Conservation (phyloP, 345 rosid species). For the Pseudoturritis turrita region DNA sequence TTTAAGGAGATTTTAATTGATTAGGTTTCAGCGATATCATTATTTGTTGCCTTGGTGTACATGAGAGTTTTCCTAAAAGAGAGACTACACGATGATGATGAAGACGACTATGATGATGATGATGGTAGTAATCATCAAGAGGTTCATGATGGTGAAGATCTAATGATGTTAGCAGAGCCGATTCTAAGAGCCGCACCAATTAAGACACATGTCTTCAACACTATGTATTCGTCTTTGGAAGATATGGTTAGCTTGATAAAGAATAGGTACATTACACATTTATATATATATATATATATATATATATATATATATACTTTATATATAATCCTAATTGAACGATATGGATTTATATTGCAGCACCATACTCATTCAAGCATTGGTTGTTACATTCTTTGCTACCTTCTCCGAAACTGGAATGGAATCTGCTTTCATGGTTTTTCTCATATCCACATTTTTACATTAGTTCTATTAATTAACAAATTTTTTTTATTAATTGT, state of each 20-base stretch:
- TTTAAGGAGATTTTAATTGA: background rate
- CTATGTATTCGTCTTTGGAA: conserved; percentile 46
- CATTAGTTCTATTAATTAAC: background rate
- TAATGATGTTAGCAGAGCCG: conserved; percentile 35
- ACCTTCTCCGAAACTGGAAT: conserved; percentile 58
- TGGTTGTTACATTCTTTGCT: conserved; percentile 64
- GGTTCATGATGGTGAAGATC: background rate
- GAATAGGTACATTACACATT: conserved; percentile 40
- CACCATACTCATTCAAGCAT: conserved; percentile 55
- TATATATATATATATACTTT: background rate
- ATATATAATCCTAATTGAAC: background rate
- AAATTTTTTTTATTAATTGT: background rate
- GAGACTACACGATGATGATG: conserved; percentile 24
- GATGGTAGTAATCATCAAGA: background rate
- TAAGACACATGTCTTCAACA: conserved; percentile 14
- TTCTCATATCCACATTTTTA: background rate
- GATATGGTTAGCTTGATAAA: conserved; percentile 47
- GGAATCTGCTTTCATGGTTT: conserved; percentile 56
- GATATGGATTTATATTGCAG: conserved; percentile 32
- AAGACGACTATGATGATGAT: background rate
- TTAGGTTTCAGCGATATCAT: conserved; percentile 53
- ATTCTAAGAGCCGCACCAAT: conserved; percentile 30
- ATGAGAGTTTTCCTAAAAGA: conserved; percentile 80
- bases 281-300: background rate
- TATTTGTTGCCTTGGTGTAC: conserved; percentile 53